phyloP scores from a whole-genome alignment of 1,139 yeast genomes.

The Candida sanyaensis region DNA sequence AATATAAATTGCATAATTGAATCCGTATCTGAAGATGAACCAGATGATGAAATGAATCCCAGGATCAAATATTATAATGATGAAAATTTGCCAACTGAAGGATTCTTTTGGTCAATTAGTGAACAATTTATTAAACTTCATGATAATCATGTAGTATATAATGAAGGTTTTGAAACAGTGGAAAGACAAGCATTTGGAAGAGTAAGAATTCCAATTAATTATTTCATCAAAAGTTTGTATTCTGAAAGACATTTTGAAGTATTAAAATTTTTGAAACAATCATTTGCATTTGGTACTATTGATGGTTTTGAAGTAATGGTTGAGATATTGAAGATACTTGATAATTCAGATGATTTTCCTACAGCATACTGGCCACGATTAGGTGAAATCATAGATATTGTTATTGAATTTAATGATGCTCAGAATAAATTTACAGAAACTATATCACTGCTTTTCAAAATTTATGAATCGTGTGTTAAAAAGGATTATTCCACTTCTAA shows the following conservation, averaged over 20 bases:
- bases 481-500: constrained; percentile 1
- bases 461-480: constrained; percentile 8
- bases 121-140: constrained; percentile 3
- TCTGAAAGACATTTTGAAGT: constrained; percentile 16
- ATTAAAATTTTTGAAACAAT: constrained; percentile 11
- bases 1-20: neutral
- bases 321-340: neutral
- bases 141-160: constrained; percentile 1
- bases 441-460: constrained; percentile 9
- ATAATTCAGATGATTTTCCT: neutral
- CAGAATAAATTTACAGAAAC: constrained; percentile 4
- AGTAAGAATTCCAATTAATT: constrained; percentile 6
- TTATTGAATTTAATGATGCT: neutral
- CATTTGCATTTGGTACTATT: neutral
- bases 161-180: constrained; percentile 4
- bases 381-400: neutral
- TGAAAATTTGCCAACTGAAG: constrained; percentile 10
- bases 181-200: constrained; percentile 3
- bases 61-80: constrained; percentile 6
- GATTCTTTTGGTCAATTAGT: constrained; percentile 2
- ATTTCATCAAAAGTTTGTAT: constrained; percentile 17
- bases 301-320: neutral
- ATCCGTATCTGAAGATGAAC: neutral
- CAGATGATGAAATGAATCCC: constrained; percentile 8
- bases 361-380: neutral